Conservation (phyloP, 129 eudicot genomes). For the Apium graveolens region DNA sequence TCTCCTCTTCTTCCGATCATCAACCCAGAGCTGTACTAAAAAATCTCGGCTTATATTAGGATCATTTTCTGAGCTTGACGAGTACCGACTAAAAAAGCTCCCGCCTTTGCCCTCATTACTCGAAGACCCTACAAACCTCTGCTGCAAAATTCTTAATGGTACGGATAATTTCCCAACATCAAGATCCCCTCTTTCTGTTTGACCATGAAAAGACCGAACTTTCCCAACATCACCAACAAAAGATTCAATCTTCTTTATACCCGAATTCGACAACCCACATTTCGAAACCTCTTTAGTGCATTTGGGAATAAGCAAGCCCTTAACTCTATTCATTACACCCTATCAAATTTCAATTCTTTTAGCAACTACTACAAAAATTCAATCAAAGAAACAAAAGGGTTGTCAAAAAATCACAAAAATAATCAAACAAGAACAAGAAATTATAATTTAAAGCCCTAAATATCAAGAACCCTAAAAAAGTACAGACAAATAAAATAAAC, state of each 20-base stretch:
- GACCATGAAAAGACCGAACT: not conserved
- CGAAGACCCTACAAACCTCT: slow-evolving; percentile 21
- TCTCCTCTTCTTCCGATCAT: slow-evolving; percentile 43
- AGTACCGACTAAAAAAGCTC: slow-evolving; percentile 20
- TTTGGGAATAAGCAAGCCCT: slow-evolving; percentile 23
- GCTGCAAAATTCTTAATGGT: slow-evolving; percentile 15
- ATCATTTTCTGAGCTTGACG: slow-evolving; percentile 27
- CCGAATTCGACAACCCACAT: slow-evolving; percentile 3
- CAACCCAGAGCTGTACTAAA: slow-evolving; percentile 64
- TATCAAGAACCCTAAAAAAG: not conserved
- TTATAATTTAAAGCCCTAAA: not conserved
- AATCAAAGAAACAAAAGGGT: not conserved
- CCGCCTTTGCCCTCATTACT: slow-evolving; percentile 12
- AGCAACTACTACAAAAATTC: not conserved
- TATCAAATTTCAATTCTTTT: not conserved
- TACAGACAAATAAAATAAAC: not conserved
- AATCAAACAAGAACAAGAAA: not conserved
- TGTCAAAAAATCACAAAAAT: not conserved
- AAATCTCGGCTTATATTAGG: slow-evolving; percentile 64
- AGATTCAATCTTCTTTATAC: slow-evolving; percentile 19
- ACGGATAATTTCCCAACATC: slow-evolving; percentile 10
- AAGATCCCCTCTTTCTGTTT: slow-evolving; percentile 9
- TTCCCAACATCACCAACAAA: slow-evolving; percentile 12
- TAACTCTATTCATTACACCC: slow-evolving; percentile 34
- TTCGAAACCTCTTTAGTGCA: slow-evolving; percentile 14